Evolutionary conservation across 192 early-diverging fungal genomes (phyloP).

Genomic region (Gaertneriomyces sp.): DNA sequence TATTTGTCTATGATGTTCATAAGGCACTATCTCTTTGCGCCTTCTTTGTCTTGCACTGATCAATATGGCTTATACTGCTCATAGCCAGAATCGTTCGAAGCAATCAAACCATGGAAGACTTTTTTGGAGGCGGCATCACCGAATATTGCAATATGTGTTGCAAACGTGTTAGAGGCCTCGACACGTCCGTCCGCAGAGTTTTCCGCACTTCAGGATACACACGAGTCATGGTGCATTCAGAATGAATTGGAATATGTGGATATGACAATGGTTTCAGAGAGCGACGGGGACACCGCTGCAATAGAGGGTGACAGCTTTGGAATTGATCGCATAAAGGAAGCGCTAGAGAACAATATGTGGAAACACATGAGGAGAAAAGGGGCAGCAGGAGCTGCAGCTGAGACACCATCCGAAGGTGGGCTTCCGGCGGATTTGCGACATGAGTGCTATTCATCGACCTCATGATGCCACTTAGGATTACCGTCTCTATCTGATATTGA

Average conservation of each 20-base stretch:
- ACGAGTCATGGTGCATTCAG: slow-evolving; percentile 59
- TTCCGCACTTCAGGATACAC: slow-evolving; percentile 21
- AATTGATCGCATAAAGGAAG: slow-evolving; percentile 55
- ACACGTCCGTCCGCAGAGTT: neutral
- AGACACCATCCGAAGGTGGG: no score
- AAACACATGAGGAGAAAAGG: slow-evolving; percentile 51
- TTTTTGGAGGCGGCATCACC: slow-evolving; percentile 55
- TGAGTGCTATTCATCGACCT: no score
- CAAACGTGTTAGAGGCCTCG: slow-evolving; percentile 14
- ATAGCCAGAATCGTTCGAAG: slow-evolving; percentile 56
- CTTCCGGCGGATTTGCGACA: no score
- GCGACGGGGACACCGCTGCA: neutral
- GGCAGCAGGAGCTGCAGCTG: neutral
- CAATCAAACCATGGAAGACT: slow-evolving; percentile 48
- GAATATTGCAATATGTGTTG: slow-evolving; percentile 53
- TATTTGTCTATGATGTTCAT: slow-evolving; percentile 60
- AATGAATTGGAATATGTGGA: slow-evolving; percentile 66
- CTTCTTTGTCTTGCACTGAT: neutral
- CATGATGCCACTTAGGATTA: no score
- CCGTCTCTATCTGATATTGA: no score
- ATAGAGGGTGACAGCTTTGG: slow-evolving; percentile 44
- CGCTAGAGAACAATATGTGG: slow-evolving; percentile 65
- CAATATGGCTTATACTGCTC: neutral
- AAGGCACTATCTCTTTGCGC: slow-evolving; percentile 31
- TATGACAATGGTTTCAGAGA: slow-evolving; percentile 33